Base-by-base conservation (phyloP, 768 basidiomycete species). In the Dioszegia hungarica region DNA sequence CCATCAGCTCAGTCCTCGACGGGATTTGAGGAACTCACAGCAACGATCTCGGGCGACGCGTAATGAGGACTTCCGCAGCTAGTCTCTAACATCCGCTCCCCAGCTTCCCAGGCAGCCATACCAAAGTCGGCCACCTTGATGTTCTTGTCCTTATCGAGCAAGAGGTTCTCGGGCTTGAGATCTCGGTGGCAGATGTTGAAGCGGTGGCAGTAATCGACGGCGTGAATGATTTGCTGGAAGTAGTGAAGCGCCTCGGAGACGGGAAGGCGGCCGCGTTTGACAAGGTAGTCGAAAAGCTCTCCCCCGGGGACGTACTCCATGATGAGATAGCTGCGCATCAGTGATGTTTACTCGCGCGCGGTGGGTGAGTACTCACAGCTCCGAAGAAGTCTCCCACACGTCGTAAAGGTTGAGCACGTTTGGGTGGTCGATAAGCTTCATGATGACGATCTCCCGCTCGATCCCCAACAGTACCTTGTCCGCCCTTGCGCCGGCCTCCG, bases 61-160 rank as follows among this genome's bases (percentile, higher is more conserved):
- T 98, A 95, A 74, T 95, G 93, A 54, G 92, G 92, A 64, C 88
- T 90, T 28, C 93, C 93, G 64, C 93, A 95, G 22, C 88, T 87
- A 0, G 92, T 95, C 66, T 82, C 82, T 47, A 95, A 80, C 73
- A 85, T 73, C 15, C 80, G 78, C 49, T 76, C 77, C 37, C 83
- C 82, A 24, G 78, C 80, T 76, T 91, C 88, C 86, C 89, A 92
- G 31, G 88, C 88, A 3, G 92, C 91, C 89, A 95, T 92, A n/a
- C 93, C 92, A 72, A 95, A 93, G 77, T 97, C 93, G 1, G 89
- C 91, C 31, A 97, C 85, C 73, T 94, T 98, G 82, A 97, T 86
- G 44, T 90, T 91, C 61, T 82, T 83, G 67, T 89, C 79, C 36
- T 82, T 79, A 78, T 90, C 89, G 46, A 94, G 83, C 49, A 98